phyloP scores from a whole-genome alignment of 1,139 yeast species.

The Lodderomyces elongisporus region DNA sequence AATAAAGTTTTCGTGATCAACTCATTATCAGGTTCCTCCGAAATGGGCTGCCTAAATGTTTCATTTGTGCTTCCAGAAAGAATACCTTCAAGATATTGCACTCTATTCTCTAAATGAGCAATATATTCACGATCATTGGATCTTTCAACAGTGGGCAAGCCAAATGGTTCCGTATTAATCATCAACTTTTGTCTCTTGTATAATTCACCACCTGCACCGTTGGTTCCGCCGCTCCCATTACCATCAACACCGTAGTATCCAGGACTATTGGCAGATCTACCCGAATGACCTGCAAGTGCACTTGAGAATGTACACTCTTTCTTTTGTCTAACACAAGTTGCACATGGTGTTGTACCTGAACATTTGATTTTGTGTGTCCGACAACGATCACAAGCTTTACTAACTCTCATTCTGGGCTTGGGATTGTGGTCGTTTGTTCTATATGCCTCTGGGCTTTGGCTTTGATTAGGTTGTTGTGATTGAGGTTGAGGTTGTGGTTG shows the following conservation, averaged over 20 bases:
- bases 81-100: constrained; percentile 35
- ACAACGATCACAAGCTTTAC: constrained; percentile 59
- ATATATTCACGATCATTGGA: constrained; percentile 20
- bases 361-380: constrained; percentile 59
- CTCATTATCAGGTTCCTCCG: constrained; percentile 16
- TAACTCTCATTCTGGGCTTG: constrained; percentile 39
- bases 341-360: constrained; percentile 54
- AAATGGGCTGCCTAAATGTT: constrained; percentile 14
- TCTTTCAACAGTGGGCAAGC: constrained; percentile 16
- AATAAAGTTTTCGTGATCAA: constrained; percentile 18
- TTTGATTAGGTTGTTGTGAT: constrained; percentile 3
- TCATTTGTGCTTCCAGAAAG: constrained; percentile 18
- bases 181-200: constrained; percentile 12
- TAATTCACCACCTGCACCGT: background rate
- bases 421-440: constrained; percentile 1
- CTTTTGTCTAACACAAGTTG: constrained; percentile 42
- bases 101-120: constrained; percentile 34
- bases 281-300: background rate
- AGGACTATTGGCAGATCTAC: background rate
- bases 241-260: background rate
- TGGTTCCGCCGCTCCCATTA: constrained; percentile 1
- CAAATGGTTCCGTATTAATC: constrained; percentile 15
- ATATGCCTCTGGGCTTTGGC: constrained; percentile 1
- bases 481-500: constrained; percentile 3
- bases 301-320: constrained; percentile 33